These are phyloP conservation scores for Hortiboletus campestris DNA, from an alignment of 768 basidiomycete species.

Conservation along the genomic window DNA sequence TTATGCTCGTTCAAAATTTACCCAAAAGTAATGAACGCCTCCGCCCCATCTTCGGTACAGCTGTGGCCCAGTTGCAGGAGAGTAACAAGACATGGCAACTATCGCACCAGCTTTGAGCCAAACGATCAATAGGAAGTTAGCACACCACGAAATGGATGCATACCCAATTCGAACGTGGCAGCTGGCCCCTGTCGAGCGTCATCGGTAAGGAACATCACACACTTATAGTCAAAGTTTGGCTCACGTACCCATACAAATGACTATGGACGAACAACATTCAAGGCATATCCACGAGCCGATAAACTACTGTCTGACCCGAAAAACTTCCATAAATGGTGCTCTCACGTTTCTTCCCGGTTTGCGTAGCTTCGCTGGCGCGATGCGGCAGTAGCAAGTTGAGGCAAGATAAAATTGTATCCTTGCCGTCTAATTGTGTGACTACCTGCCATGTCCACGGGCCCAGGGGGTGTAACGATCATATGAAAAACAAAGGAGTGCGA, in stretches of 20 bases:
- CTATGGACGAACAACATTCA: too few species aligned
- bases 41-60: neutral
- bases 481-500: too few species aligned
- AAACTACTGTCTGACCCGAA: too few species aligned
- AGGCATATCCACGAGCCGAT: too few species aligned
- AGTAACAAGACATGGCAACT: slow-evolving; percentile 6
- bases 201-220: neutral
- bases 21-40: slow-evolving; percentile 15
- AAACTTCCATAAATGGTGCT: too few species aligned
- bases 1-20: neutral
- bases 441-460: too few species aligned
- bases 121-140: neutral
- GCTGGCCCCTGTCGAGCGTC: slow-evolving; percentile 13
- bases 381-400: too few species aligned
- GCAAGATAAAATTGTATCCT: too few species aligned
- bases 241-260: slow-evolving; percentile 19
- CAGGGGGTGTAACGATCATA: too few species aligned
- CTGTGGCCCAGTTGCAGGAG: neutral
- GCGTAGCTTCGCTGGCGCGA: too few species aligned
- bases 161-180: slow-evolving; percentile 17
- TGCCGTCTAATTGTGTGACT: too few species aligned
- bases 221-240: neutral
- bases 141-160: neutral
- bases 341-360: too few species aligned
- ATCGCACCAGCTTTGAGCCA: slow-evolving; percentile 8